Evolutionary conservation across 1,284 basidiomycete genomes (phyloP).

Genomic region (Marasmius sp.): DNA sequence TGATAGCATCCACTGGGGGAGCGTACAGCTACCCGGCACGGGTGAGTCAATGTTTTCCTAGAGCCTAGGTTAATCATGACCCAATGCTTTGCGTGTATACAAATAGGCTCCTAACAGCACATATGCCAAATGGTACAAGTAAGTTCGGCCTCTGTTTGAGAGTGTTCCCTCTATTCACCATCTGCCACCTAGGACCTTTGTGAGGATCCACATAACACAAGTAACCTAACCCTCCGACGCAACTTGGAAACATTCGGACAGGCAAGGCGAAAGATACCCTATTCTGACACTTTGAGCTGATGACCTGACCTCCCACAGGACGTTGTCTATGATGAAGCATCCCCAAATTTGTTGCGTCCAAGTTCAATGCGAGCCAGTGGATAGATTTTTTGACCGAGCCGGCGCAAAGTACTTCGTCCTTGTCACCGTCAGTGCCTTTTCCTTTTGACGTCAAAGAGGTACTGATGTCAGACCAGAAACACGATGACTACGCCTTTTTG

Average conservation of each 20-base stretch:
- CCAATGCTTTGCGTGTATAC: neutral
- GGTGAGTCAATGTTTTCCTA: slow-evolving; percentile 26
- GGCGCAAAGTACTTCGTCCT: slow-evolving; percentile 66
- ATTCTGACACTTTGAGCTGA: neutral
- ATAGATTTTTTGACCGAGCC: slow-evolving; percentile 52
- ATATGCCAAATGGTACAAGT: slow-evolving; percentile 63
- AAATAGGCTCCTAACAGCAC: slow-evolving; percentile 32
- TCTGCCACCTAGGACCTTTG: slow-evolving; percentile 40
- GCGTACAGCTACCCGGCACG: slow-evolving; percentile 52
- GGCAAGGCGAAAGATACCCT: slow-evolving; percentile 30
- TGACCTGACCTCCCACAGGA: slow-evolving; percentile 30
- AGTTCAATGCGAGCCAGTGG: slow-evolving; percentile 56
- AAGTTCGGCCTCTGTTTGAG: slow-evolving; percentile 16
- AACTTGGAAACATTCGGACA: slow-evolving; percentile 50
- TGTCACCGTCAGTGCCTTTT: slow-evolving; percentile 39
- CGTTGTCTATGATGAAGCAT: slow-evolving; percentile 61
- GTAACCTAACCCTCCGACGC: slow-evolving; percentile 44
- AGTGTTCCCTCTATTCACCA: neutral
- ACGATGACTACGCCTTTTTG: slow-evolving; percentile 53
- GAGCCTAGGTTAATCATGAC: neutral
- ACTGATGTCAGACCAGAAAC: slow-evolving; percentile 32
- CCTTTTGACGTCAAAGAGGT: neutral
- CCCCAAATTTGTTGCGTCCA: slow-evolving; percentile 46
- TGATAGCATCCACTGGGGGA: slow-evolving; percentile 60
- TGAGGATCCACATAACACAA: slow-evolving; percentile 27